Conservation (phyloP, 768 basidiomycete species). For the Amanita molliuscula region DNA sequence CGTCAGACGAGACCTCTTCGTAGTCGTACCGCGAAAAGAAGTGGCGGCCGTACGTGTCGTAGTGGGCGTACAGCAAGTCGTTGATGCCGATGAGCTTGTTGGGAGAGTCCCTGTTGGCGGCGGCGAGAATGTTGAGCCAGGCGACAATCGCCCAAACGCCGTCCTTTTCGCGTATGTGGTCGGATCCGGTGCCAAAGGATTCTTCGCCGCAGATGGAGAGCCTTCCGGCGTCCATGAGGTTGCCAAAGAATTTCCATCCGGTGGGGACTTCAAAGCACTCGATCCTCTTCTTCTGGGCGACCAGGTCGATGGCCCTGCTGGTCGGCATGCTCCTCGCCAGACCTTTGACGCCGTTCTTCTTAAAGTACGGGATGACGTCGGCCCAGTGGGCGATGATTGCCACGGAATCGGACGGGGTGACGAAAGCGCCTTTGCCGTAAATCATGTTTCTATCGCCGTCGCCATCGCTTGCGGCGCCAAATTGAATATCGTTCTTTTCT, state of each 20-base stretch:
- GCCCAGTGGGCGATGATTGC: slow-evolving; percentile 99
- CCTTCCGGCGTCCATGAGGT: slow-evolving; percentile 97
- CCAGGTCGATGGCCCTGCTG: slow-evolving; percentile 90
- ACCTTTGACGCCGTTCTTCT: slow-evolving; percentile 84
- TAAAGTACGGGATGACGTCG: slow-evolving; percentile 86
- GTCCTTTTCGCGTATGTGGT: slow-evolving; percentile 99
- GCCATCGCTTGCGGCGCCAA: slow-evolving; percentile 95
- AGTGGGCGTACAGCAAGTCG: slow-evolving; percentile 81
- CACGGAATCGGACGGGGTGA: slow-evolving; percentile 95
- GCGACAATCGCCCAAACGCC: slow-evolving; percentile 97
- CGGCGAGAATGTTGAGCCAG: slow-evolving; percentile 95
- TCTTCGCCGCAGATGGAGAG: slow-evolving; percentile 99
- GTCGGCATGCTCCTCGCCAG: slow-evolving; percentile 97
- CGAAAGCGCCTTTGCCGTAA: slow-evolving; percentile 96
- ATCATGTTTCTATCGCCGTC: slow-evolving; percentile 99
- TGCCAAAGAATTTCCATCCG: slow-evolving; percentile 99
- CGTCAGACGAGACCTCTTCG: slow-evolving; percentile 90
- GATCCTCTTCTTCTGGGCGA: slow-evolving; percentile 87
- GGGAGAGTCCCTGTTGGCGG: slow-evolving; percentile 68
- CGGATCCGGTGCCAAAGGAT: slow-evolving; percentile 98
- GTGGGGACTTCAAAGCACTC: slow-evolving; percentile 97
- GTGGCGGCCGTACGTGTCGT: slow-evolving; percentile 86
- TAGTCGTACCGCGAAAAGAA: slow-evolving; percentile 99
- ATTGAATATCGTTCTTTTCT: slow-evolving; percentile 75
- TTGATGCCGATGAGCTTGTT: slow-evolving; percentile 82